These are phyloP conservation scores for Monilinia fructigena DNA, from an alignment of 2,329 filamentous ascomycete species.

Conservation along the genomic window DNA sequence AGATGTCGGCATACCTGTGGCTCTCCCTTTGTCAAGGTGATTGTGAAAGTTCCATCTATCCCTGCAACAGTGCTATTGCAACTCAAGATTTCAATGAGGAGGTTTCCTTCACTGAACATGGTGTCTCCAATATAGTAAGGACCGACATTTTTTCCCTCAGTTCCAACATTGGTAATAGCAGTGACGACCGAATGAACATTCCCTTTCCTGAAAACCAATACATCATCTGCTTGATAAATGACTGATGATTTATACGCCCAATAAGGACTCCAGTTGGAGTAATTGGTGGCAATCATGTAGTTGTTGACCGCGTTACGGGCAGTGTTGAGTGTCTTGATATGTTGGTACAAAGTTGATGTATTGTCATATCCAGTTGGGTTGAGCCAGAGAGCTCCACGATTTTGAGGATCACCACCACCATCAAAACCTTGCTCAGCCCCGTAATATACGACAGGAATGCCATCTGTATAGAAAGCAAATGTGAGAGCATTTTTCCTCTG, in stretches of 20 bases:
- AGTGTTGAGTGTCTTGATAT: conserved; percentile 45
- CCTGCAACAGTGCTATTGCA: conserved; percentile 15
- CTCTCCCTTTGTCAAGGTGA: conserved; percentile 10
- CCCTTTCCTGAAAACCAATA: conserved; percentile 28
- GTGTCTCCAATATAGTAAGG: conserved; percentile 27
- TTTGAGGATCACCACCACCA: conserved; percentile 42
- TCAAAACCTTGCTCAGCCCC: conserved; percentile 52
- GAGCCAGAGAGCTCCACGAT: conserved; percentile 48
- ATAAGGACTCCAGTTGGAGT: conserved; percentile 26
- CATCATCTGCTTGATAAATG: conserved; percentile 22
- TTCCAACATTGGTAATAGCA: conserved; percentile 26
- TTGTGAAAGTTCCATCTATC: background rate
- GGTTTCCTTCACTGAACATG: conserved; percentile 21
- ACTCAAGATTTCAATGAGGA: conserved; percentile 26
- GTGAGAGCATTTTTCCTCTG: conserved; percentile 49
- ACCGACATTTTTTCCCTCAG: conserved; percentile 15
- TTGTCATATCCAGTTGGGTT: conserved; percentile 42
- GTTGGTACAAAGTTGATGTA: conserved; percentile 41
- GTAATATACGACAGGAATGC: conserved; percentile 52
- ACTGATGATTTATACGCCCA: conserved; percentile 27
- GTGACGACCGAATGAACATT: conserved; percentile 24
- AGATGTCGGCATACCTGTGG: conserved; percentile 14
- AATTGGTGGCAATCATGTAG: conserved; percentile 20
- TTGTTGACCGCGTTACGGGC: conserved; percentile 42
- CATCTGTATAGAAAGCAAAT: conserved; percentile 49